These are phyloP conservation scores for Rhizophlyctis rosea DNA, from an alignment of 192 early-diverging fungal genomes.

Conservation along the genomic window DNA sequence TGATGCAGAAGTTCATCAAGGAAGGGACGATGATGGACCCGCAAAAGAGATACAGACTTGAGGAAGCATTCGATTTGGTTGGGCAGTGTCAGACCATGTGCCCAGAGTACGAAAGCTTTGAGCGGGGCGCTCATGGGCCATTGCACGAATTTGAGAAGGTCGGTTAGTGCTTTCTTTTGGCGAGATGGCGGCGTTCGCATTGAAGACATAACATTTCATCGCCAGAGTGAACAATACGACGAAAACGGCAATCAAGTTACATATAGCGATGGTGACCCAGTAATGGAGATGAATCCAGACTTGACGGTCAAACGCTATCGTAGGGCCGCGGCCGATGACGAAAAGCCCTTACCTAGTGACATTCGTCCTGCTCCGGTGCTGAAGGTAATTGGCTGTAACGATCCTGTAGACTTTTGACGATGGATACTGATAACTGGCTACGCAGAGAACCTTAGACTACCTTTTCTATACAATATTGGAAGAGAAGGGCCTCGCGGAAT, in stretches of 20 bases:
- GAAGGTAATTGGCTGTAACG: conserved; percentile 45
- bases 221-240: no score
- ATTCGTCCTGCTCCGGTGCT: conserved; percentile 77
- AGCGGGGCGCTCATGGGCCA: conserved; percentile 74
- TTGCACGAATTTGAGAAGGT: conserved; percentile 74
- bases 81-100: conserved; percentile 88
- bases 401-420: not conserved
- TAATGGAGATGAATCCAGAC: conserved; percentile 55
- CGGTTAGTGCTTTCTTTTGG: not conserved
- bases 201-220: no score
- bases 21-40: conserved; percentile 62
- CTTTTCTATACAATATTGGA: conserved; percentile 35
- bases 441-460: conserved; percentile 45
- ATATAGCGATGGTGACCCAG: no score
- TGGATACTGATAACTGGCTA: not conserved
- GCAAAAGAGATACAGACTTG: conserved; percentile 49
- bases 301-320: conserved; percentile 85
- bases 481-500: conserved; percentile 55
- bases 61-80: conserved; percentile 66
- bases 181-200: no score
- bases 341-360: conserved; percentile 82
- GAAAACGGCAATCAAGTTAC: no score
- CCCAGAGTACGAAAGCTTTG: conserved; percentile 81
- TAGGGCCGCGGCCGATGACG: conserved; percentile 80
- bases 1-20: conserved; percentile 62